phyloP scores from a whole-genome alignment of 306 rosid species.

The Carpinus viminea region DNA sequence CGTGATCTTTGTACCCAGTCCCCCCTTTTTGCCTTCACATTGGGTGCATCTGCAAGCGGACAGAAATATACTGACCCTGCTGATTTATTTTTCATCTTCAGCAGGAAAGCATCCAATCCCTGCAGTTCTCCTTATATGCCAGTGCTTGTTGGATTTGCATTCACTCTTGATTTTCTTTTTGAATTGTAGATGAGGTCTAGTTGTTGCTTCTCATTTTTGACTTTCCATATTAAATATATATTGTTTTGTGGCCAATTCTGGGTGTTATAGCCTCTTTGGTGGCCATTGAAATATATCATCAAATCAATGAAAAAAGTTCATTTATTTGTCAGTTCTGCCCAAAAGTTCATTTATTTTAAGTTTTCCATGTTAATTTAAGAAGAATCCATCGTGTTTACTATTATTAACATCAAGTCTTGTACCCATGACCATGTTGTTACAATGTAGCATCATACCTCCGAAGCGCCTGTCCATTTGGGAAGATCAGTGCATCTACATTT shows the following conservation, averaged over 20 bases:
- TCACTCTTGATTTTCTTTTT: background rate
- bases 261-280: background rate
- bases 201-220: constrained; percentile 10
- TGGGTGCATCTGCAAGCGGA: background rate
- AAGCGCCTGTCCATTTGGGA: background rate
- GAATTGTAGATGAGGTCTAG: constrained; percentile 6
- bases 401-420: background rate
- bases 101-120: constrained; percentile 6
- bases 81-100: background rate
- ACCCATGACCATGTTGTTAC: background rate
- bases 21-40: background rate
- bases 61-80: background rate
- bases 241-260: constrained; percentile 5
- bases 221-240: constrained; percentile 6
- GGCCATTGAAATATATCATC: background rate
- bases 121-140: constrained; percentile 5
- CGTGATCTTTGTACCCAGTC: background rate
- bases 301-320: constrained; percentile 3
- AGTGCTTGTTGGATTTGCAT: constrained; percentile 7
- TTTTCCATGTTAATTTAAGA: background rate
- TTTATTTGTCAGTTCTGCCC: background rate
- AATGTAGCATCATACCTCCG: background rate
- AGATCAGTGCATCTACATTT: background rate
- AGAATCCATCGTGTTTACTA: background rate
- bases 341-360: background rate